Evolutionary conservation across 1,284 basidiomycete genomes (phyloP).

Genomic region (Ustilago loliicola): DNA sequence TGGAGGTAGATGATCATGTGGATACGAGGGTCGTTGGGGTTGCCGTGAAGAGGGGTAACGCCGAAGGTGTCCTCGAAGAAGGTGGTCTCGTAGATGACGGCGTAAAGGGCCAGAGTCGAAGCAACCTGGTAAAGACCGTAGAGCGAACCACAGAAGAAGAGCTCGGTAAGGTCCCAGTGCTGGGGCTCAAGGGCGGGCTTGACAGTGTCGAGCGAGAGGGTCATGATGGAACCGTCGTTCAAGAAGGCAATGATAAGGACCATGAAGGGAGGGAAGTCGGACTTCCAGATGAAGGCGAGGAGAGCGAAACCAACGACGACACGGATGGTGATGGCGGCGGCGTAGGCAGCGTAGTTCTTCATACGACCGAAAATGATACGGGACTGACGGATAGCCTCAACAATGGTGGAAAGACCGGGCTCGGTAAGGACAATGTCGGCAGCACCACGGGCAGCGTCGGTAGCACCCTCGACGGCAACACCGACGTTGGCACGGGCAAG

Average conservation of each 20-base stretch:
- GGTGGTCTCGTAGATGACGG: constrained; percentile 85
- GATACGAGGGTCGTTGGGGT: constrained; percentile 72
- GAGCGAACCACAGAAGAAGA: constrained; percentile 93
- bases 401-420: constrained; percentile 94
- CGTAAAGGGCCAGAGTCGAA: constrained; percentile 80
- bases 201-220: constrained; percentile 95
- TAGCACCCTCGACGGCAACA: constrained; percentile 95
- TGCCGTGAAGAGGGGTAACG: constrained; percentile 74
- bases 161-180: constrained; percentile 95
- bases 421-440: constrained; percentile 95
- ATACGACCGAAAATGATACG: constrained; percentile 98
- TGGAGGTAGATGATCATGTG: constrained; percentile 85
- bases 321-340: constrained; percentile 94
- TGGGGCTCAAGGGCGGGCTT: constrained; percentile 87
- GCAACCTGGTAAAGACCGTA: constrained; percentile 92
- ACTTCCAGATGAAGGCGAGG: constrained; percentile 93
- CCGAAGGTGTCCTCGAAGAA: constrained; percentile 92
- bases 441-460: constrained; percentile 93
- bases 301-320: constrained; percentile 97
- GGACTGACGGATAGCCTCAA: constrained; percentile 93
- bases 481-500: constrained; percentile 86
- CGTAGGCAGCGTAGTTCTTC: constrained; percentile 89
- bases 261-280: constrained; percentile 99
- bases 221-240: constrained; percentile 99
- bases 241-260: constrained; percentile 95